These are phyloP conservation scores for Hymenoscyphus scutula DNA, from an alignment of 2,329 filamentous ascomycete genomes.

Conservation along the genomic window DNA sequence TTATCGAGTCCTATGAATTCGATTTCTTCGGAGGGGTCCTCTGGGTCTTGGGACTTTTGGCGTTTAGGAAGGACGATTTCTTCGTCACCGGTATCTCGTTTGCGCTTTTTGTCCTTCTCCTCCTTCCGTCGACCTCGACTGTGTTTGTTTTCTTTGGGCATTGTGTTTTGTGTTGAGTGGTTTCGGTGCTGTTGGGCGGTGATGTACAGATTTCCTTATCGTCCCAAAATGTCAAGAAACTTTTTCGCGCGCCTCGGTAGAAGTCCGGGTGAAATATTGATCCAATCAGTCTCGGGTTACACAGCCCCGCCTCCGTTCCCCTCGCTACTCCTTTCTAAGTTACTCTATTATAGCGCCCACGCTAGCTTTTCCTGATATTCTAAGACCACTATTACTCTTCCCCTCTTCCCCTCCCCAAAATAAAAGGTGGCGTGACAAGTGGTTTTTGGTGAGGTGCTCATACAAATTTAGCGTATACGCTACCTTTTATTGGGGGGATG, in stretches of 20 bases:
- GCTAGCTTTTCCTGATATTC: too few relatives aligned
- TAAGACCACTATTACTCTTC: too few relatives aligned
- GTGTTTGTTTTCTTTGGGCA: constrained; percentile 60
- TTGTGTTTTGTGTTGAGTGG: constrained; percentile 31
- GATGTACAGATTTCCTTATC: not conserved
- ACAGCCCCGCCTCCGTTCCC: too few relatives aligned
- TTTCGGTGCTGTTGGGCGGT: not conserved
- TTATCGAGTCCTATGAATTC: constrained; percentile 26
- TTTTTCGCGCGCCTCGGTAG: not conserved
- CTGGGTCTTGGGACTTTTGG: constrained; percentile 32
- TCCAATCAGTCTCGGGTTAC: too few relatives aligned
- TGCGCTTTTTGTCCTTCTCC: constrained; percentile 48
- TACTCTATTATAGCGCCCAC: too few relatives aligned
- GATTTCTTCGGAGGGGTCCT: constrained; percentile 19
- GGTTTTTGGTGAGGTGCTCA: too few relatives aligned
- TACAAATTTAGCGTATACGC: too few relatives aligned
- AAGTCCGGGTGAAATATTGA: too few relatives aligned
- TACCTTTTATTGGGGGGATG: too few relatives aligned
- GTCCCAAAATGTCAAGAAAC: constrained; percentile 1
- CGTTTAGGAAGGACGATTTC: constrained; percentile 37
- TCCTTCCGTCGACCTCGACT: constrained; percentile 53
- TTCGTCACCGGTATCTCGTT: constrained; percentile 45
- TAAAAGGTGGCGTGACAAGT: too few relatives aligned
- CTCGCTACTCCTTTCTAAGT: too few relatives aligned
- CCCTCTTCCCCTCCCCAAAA: too few relatives aligned